Conservation (phyloP, 176 grass and related monocot species). For the Bothriochloa decipiens region DNA sequence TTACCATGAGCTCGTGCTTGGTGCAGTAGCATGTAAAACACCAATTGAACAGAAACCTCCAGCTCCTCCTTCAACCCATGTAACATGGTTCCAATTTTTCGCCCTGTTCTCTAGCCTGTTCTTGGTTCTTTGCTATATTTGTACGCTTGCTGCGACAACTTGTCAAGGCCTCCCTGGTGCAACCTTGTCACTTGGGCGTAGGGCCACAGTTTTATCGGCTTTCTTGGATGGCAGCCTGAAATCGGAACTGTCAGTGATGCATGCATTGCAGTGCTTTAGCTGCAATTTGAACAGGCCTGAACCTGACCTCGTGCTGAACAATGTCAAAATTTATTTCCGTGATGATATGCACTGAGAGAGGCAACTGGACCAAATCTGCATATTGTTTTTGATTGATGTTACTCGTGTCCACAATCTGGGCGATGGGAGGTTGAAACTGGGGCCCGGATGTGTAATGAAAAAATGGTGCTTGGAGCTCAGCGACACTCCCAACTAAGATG, state of each 20-base stretch:
- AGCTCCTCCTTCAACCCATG: constrained; percentile 18
- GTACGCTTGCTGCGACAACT: constrained; percentile 37
- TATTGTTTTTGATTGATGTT: not conserved
- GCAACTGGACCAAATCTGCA: constrained; percentile 15
- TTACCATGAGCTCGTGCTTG: constrained; percentile 46
- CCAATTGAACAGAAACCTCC: constrained; percentile 25
- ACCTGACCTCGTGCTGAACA: constrained; percentile 1
- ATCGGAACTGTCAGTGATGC: constrained; percentile 36
- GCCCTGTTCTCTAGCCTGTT: constrained; percentile 49
- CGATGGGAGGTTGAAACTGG: constrained; percentile 26
- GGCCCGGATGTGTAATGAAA: constrained; percentile 8
- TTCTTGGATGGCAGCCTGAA: constrained; percentile 38
- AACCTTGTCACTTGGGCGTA: constrained; percentile 33
- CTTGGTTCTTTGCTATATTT: constrained; percentile 15
- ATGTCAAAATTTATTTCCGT: not conserved
- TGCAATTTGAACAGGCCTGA: constrained; percentile 18
- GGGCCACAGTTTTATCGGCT: constrained; percentile 22
- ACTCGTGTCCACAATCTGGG: not conserved
- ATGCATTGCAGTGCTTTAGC: constrained; percentile 28
- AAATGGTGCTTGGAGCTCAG: constrained; percentile 10
- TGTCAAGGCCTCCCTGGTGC: constrained; percentile 42
- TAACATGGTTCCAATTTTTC: constrained; percentile 31
- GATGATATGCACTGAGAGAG: not conserved
- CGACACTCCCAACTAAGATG: constrained; percentile 23
- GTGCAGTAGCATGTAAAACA: constrained; percentile 40